Evolutionary conservation across 2,329 filamentous ascomycete species (phyloP).

Genomic region (Thielaviopsis musarum): DNA sequence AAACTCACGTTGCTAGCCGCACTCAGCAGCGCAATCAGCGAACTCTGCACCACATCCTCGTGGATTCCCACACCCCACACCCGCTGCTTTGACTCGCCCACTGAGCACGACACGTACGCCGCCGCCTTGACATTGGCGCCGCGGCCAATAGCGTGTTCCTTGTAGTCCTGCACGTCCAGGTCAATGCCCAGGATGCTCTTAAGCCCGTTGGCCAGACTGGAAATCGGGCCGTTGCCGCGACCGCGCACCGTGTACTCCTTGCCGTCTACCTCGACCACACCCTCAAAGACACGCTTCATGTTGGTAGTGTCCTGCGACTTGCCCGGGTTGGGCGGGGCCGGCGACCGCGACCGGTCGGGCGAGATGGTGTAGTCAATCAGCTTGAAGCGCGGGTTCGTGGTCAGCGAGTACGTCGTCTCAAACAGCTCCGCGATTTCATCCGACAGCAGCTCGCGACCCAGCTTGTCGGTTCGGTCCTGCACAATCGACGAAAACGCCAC

Average conservation of each 20-base stretch:
- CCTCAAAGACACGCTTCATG: slow-evolving; percentile 66
- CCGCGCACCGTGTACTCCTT: slow-evolving; percentile 64
- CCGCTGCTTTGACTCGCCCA: slow-evolving; percentile 46
- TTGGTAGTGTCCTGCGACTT: slow-evolving; percentile 64
- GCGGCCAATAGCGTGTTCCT: slow-evolving; percentile 79
- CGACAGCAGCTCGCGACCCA: slow-evolving; percentile 70
- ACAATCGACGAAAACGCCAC: slow-evolving; percentile 81
- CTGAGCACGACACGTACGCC: slow-evolving; percentile 80
- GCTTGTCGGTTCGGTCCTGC: slow-evolving; percentile 61
- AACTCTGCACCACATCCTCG: slow-evolving; percentile 81
- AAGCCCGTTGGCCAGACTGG: slow-evolving; percentile 69
- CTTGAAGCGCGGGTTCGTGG: slow-evolving; percentile 61
- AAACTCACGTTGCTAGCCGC: slow-evolving; percentile 68
- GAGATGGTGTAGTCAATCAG: slow-evolving; percentile 86
- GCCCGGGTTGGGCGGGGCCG: slow-evolving; percentile 48
- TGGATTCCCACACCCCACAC: slow-evolving; percentile 89
- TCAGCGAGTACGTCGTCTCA: slow-evolving; percentile 71
- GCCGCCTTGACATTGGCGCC: slow-evolving; percentile 81
- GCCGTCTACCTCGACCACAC: slow-evolving; percentile 69
- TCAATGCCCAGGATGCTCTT: slow-evolving; percentile 56
- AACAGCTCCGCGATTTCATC: slow-evolving; percentile 79
- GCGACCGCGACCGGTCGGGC: slow-evolving; percentile 63
- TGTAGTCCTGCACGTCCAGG: slow-evolving; percentile 85
- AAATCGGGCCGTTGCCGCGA: slow-evolving; percentile 79
- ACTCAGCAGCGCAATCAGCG: slow-evolving; percentile 67